Percentiles rank a stretch among this genome's conserved stretches.
These are phyloP conservation scores for Agarophyton chilense DNA, from an alignment of 23 red algal species.

Conservation along the genomic window DNA sequence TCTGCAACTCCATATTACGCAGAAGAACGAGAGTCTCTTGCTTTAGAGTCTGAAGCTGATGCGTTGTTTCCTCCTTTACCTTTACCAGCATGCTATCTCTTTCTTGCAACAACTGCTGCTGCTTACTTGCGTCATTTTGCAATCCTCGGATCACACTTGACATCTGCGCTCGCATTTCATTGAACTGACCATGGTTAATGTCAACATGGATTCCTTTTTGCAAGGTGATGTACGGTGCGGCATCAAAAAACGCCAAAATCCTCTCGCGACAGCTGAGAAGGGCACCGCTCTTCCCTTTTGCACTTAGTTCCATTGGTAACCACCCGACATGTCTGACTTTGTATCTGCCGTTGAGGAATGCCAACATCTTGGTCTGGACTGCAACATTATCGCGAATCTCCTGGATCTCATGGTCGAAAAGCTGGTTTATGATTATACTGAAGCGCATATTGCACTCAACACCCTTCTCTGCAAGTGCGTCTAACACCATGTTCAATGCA, in stretches of 20 bases:
- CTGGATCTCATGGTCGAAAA: neutral
- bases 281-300: conserved; percentile 1
- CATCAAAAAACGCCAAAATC: neutral
- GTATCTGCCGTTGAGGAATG: neutral
- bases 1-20: conserved; percentile 8
- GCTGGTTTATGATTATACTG: conserved; percentile 18
- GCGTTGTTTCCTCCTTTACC: conserved; percentile 3
- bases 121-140: neutral
- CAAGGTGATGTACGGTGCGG: neutral
- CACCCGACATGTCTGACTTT: conserved; percentile 10
- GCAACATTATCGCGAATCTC: neutral
- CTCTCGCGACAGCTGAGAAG: conserved; percentile 25
- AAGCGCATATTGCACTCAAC: conserved; percentile 26
- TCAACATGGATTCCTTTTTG: neutral
- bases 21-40: neutral
- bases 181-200: neutral
- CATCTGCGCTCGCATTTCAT: neutral
- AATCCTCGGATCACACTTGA: neutral
- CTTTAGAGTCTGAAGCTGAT: neutral
- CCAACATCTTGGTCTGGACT: neutral
- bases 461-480: neutral
- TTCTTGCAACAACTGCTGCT: neutral
- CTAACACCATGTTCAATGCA: conserved; percentile 16
- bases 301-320: neutral
- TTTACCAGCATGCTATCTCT: neutral